Evolutionary conservation across 306 rosid genomes (phyloP).

Genomic region (Acacia confusa): DNA sequence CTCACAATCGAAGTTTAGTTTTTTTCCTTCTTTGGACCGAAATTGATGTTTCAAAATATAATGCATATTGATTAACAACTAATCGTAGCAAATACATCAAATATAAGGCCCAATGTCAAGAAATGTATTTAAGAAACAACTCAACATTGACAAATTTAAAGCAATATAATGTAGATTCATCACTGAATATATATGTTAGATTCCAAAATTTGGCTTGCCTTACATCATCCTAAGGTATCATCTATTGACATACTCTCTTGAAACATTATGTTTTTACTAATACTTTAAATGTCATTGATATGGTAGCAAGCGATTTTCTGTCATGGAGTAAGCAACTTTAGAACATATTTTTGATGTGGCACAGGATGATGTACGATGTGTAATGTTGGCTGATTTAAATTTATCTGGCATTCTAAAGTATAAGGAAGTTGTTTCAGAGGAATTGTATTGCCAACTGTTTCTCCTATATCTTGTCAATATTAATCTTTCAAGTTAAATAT

Average conservation of each 20-base stretch:
- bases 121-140: not conserved
- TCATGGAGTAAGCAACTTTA: not conserved
- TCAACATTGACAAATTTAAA: not conserved
- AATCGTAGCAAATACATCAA: not conserved
- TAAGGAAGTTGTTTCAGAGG: slow-evolving; percentile 61
- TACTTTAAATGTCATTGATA: slow-evolving; percentile 14
- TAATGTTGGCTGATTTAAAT: slow-evolving; percentile 57
- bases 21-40: not conserved
- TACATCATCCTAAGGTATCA: slow-evolving; percentile 86
- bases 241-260: not conserved
- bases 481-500: not conserved
- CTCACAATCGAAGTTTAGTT: not conserved
- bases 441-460: slow-evolving; percentile 22
- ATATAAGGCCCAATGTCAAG: not conserved
- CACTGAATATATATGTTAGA: slow-evolving; percentile 52
- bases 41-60: not conserved
- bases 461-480: not conserved
- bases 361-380: slow-evolving; percentile 86
- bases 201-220: slow-evolving; percentile 75
- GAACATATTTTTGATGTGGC: slow-evolving; percentile 26
- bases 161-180: slow-evolving; percentile 40
- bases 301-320: slow-evolving; percentile 15
- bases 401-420: slow-evolving; percentile 47
- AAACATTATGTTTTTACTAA: slow-evolving; percentile 14
- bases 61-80: not conserved